phyloP scores from a whole-genome alignment of 768 basidiomycete species.

The Crepidotus variabilis region DNA sequence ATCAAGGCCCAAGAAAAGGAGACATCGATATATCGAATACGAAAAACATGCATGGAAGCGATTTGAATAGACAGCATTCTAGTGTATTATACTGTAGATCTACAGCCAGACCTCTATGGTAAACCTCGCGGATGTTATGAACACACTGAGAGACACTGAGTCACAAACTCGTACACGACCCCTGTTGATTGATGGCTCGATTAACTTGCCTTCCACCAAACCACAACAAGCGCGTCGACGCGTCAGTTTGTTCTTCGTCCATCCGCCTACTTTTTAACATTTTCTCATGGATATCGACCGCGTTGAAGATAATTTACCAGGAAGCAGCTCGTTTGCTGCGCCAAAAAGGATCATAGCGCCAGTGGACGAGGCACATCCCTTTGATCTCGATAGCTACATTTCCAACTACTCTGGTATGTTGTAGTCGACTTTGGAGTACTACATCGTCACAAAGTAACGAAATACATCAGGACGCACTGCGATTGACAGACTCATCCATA shows the following conservation, averaged over 20 bases:
- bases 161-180: neutral
- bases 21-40: slow-evolving; percentile 54
- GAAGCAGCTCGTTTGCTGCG: slow-evolving; percentile 16
- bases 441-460: neutral
- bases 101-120: neutral
- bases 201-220: neutral
- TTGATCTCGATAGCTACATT: slow-evolving; percentile 81
- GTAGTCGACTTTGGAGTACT: neutral
- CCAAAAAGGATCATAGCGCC: slow-evolving; percentile 31
- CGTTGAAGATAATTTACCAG: slow-evolving; percentile 25
- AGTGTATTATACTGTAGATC: neutral
- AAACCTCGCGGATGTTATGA: neutral
- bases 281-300: slow-evolving; percentile 40
- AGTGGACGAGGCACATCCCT: slow-evolving; percentile 80
- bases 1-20: slow-evolving; percentile 29
- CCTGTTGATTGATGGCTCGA: neutral
- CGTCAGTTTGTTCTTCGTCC: neutral
- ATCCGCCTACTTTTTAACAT: neutral
- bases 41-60: slow-evolving; percentile 81
- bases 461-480: slow-evolving; percentile 61
- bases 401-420: slow-evolving; percentile 67
- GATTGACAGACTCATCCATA: slow-evolving; percentile 69
- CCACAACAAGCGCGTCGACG: neutral
- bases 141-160: neutral
- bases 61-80: slow-evolving; percentile 41